Evolutionary conservation across 116 monocot species (phyloP), one percentile per base, ranked within the genome.

Genomic region (Iris pallida): DNA sequence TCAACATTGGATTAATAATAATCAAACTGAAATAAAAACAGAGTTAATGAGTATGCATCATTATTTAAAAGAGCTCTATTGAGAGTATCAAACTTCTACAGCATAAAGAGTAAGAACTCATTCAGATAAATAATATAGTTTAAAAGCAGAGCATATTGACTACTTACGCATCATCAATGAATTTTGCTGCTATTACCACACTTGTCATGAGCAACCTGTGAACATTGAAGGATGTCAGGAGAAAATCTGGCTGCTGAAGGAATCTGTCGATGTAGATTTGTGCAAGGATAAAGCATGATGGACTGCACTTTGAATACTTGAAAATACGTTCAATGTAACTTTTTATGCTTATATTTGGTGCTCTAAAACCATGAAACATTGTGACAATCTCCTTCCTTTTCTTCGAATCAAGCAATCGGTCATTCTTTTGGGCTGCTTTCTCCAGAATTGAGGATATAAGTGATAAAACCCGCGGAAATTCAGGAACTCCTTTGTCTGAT

Each of bases 141-240:
- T 3, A 71, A 62, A 47, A 20, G 1, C 16, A 53, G 4, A 55
- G 17, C 47, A 44, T 4, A 65, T 30, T n/a, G 19, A 20, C 20
- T 16, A 75, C 91, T 80, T 79, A 91, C 91, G 72, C 81, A 68
- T 91, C 91, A 73, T 91, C 91, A 55, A 69, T 87, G 76, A 91
- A 91, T 63, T 91, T 91, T 18, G 84, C 84, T 8, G 91, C 91
- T 7, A 91, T 63, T 8, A 79, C 78, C 10, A 84, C 75, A 57
- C 84, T 77, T 45, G 87, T 82, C 15, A 91, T 84, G 8, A 91
- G 72, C 63, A 91, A 61, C 40, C 91, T 83, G 11, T 87, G 91
- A 57, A 87, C 84, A 68, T 87, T 87, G 44, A 87, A 82, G 8
- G 86, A 73, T 63, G 84, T 82, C 19, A 87, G 68, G 74, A 69